phyloP scores from a whole-genome alignment of 495 filamentous ascomycete species.

The Eremomyces bilateralis region DNA sequence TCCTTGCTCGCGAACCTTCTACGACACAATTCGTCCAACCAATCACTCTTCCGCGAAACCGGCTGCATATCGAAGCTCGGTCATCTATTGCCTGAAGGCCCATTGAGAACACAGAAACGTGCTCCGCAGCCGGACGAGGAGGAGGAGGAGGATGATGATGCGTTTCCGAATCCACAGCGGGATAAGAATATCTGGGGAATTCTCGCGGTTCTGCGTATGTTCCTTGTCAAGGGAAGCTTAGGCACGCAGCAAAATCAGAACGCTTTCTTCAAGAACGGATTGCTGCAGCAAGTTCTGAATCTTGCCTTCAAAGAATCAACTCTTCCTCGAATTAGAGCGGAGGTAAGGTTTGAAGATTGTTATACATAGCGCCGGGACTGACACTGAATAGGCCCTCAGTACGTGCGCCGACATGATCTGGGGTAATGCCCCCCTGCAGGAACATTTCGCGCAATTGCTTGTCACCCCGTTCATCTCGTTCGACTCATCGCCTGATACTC shows the following conservation, averaged over 20 bases:
- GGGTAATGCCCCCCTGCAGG: slow-evolving; percentile 60
- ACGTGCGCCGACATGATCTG: slow-evolving; percentile 79
- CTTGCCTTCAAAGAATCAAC: slow-evolving; percentile 62
- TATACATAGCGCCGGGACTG: slow-evolving; percentile 8
- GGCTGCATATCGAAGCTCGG: slow-evolving; percentile 58
- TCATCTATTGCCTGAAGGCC: slow-evolving; percentile 30
- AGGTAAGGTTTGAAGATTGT: slow-evolving; percentile 30
- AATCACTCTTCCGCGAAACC: slow-evolving; percentile 82
- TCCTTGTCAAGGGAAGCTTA: slow-evolving; percentile 56
- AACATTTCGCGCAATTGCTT: slow-evolving; percentile 66
- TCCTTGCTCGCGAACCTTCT: slow-evolving; percentile 78
- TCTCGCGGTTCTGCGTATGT: slow-evolving; percentile 63
- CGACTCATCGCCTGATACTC: no score
- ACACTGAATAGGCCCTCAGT: slow-evolving; percentile 52
- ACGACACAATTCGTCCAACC: slow-evolving; percentile 75
- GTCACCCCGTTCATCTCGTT: slow-evolving; percentile 36
- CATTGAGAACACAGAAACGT: not conserved
- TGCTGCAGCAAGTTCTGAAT: slow-evolving; percentile 62
- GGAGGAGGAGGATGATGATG: slow-evolving; percentile 31
- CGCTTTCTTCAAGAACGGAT: slow-evolving; percentile 60
- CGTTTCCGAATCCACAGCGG: slow-evolving; percentile 53
- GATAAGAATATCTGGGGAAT: slow-evolving; percentile 88
- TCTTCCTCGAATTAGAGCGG: slow-evolving; percentile 56
- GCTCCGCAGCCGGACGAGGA: slow-evolving; percentile 28
- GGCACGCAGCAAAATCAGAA: slow-evolving; percentile 69